Percentiles rank a stretch among this genome's conserved stretches.
Evolutionary conservation across 176 grass and related monocot species (phyloP).

Genomic region (Chloris gayana): DNA sequence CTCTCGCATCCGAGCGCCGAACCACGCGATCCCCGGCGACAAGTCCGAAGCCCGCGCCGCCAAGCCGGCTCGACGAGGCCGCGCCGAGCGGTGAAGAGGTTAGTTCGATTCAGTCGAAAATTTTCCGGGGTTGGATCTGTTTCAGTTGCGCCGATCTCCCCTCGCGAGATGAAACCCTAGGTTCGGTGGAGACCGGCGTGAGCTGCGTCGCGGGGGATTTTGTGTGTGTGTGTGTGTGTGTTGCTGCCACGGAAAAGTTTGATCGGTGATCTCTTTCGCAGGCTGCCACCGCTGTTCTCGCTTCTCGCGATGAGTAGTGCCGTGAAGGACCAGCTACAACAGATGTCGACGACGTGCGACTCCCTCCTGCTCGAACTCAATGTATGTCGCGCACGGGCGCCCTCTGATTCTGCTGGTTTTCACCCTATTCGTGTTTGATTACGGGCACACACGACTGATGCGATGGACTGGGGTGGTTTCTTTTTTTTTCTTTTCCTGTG

Average conservation of each 20-base stretch:
- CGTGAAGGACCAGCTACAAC: slow-evolving; percentile 61
- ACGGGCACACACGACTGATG: neutral
- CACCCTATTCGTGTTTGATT: neutral
- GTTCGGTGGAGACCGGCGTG: neutral
- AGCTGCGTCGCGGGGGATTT: neutral
- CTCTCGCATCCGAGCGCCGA: neutral
- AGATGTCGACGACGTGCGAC: slow-evolving; percentile 63
- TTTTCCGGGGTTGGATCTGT: slow-evolving; percentile 36
- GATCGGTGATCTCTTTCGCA: slow-evolving; percentile 31
- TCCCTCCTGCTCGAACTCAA: slow-evolving; percentile 82
- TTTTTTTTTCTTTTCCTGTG: neutral
- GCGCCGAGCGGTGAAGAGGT: slow-evolving; percentile 42
- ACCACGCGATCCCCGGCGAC: neutral
- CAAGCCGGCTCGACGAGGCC: slow-evolving; percentile 10
- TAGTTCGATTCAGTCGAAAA: neutral
- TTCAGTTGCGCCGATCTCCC: too few species aligned
- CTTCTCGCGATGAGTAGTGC: slow-evolving; percentile 49
- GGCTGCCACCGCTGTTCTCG: slow-evolving; percentile 10
- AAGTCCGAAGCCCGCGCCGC: neutral
- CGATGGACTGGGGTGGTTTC: slow-evolving; percentile 11
- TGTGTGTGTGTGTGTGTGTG: too few species aligned
- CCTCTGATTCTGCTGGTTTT: neutral
- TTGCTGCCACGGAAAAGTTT: slow-evolving; percentile 1
- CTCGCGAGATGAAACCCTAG: slow-evolving; percentile 23
- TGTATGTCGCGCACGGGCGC: slow-evolving; percentile 27